Evolutionary conservation across 495 filamentous ascomycete genomes (phyloP).

Genomic region (Mycothermus thermophilus): DNA sequence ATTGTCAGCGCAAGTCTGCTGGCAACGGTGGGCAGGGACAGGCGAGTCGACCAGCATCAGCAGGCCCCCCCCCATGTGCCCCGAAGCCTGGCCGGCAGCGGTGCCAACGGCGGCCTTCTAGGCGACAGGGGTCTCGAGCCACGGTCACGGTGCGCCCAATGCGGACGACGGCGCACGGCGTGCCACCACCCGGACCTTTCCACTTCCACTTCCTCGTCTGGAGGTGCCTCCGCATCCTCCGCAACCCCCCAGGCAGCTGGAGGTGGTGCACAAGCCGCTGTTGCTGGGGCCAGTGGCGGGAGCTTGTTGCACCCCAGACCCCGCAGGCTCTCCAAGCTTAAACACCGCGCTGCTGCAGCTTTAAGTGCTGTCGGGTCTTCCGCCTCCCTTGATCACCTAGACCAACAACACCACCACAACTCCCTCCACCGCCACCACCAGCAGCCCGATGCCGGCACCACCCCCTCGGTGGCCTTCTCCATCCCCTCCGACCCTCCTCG

Average conservation of each 20-base stretch:
- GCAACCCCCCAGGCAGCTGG: not conserved
- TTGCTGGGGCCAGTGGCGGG: not conserved
- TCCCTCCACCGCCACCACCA: constrained; percentile 1
- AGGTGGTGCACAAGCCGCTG: not conserved
- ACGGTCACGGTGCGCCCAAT: constrained; percentile 20
- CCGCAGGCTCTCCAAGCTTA: constrained; percentile 26
- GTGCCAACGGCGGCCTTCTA: constrained; percentile 3
- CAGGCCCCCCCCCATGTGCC: no score
- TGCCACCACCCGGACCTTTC: constrained; percentile 17
- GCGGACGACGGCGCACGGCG: constrained; percentile 17
- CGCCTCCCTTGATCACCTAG: constrained; percentile 9
- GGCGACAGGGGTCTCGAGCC: constrained; percentile 18
- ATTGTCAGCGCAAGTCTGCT: constrained; percentile 7
- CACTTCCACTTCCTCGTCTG: constrained; percentile 5
- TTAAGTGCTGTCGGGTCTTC: no score
- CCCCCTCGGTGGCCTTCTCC: not conserved
- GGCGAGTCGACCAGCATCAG: no score
- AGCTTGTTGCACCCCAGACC: constrained; percentile 14
- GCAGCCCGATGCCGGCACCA: constrained; percentile 4
- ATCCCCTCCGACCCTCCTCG: constrained; percentile 2
- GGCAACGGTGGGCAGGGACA: constrained; percentile 3
- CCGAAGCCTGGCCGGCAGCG: not conserved
- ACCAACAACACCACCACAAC: constrained; percentile 8
- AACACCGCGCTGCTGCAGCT: constrained; percentile 20
- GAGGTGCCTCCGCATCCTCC: not conserved